phyloP scores from a whole-genome alignment of 331 rosid genomes.

The Cydonia oblonga region DNA sequence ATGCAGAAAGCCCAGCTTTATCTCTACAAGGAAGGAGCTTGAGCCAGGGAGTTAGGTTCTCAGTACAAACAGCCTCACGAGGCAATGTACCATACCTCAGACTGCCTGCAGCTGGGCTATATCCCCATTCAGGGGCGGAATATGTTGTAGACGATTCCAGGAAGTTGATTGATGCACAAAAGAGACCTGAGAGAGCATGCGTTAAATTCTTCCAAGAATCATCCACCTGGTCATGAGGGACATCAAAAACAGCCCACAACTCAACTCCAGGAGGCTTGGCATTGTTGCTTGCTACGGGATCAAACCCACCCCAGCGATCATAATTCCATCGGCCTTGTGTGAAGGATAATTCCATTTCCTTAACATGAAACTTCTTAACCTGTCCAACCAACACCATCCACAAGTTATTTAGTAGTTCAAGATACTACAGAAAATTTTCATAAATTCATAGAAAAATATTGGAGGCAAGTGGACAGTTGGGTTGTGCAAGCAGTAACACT shows the following conservation, averaged over 20 bases:
- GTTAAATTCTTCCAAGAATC: not conserved
- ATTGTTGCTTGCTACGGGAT: not conserved
- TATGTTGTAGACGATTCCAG: not conserved
- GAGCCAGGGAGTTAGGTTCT: not conserved
- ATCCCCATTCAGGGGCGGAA: not conserved
- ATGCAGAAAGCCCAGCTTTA: not conserved
- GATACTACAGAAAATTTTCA: not conserved
- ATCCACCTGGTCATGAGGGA: not conserved
- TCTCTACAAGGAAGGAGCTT: not conserved
- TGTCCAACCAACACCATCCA: not conserved
- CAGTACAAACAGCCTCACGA: not conserved
- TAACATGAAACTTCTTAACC: not conserved
- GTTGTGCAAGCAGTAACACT: not conserved
- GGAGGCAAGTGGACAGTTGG: not conserved
- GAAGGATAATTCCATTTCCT: not conserved
- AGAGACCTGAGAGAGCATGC: not conserved
- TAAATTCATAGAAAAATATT: not conserved
- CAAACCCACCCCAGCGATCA: not conserved
- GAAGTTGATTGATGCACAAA: not conserved
- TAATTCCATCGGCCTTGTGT: not conserved
- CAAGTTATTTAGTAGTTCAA: not conserved
- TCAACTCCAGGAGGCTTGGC: not conserved
- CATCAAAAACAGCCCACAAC: not conserved
- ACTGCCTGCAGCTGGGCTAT: not conserved
- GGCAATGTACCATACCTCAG: not conserved